Evolutionary conservation across 768 basidiomycete genomes (phyloP).

Genomic region (Russula lepida): DNA sequence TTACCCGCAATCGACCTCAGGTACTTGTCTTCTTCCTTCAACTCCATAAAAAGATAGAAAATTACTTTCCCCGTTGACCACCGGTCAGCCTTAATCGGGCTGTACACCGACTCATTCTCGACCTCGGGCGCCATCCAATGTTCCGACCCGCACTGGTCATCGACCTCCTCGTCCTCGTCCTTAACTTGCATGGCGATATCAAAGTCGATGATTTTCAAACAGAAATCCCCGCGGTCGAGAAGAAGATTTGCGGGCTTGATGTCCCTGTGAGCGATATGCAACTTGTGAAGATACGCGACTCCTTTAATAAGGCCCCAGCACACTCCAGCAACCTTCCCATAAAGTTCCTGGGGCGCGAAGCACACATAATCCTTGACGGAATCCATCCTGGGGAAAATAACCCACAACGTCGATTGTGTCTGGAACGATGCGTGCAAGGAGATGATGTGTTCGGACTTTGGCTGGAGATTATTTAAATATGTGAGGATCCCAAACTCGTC

Average conservation of each 20-base stretch:
- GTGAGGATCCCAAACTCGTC: not conserved
- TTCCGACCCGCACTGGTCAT: too few species aligned
- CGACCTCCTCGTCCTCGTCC: too few species aligned
- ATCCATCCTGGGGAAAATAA: too few species aligned
- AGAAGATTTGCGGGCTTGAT: too few species aligned
- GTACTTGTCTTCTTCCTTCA: not conserved
- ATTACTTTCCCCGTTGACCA: not conserved
- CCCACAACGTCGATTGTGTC: not conserved
- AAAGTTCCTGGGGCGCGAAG: too few species aligned
- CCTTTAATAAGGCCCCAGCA: not conserved
- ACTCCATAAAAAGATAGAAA: not conserved
- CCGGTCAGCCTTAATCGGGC: not conserved
- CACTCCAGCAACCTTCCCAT: too few species aligned
- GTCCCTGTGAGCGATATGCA: not conserved
- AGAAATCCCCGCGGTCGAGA: too few species aligned
- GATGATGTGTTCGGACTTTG: not conserved
- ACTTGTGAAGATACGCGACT: not conserved
- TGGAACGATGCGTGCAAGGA: not conserved
- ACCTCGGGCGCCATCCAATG: too few species aligned
- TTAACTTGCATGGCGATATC: too few species aligned
- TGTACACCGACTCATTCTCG: not conserved
- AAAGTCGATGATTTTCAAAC: too few species aligned
- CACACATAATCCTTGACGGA: too few species aligned
- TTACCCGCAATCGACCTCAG: not conserved
- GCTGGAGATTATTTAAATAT: not conserved